Evolutionary conservation across 2,329 filamentous ascomycete species (phyloP).

Genomic region (Claviceps fusiformis): DNA sequence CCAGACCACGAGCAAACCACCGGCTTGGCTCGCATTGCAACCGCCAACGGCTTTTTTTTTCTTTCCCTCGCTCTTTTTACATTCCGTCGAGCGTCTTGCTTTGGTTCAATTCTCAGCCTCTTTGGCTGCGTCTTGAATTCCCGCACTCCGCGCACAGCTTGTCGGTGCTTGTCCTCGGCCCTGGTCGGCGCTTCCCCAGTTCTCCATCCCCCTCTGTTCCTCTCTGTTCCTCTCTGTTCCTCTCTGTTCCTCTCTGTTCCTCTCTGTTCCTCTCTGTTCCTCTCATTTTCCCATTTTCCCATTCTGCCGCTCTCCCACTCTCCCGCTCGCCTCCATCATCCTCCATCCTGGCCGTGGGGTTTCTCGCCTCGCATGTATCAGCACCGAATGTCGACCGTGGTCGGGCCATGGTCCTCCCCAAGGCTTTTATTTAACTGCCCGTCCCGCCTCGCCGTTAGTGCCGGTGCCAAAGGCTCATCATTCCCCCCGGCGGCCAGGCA

Average conservation of each 20-base stretch:
- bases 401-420: slow-evolving; percentile 6
- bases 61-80: background rate
- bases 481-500: background rate
- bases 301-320: background rate
- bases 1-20: background rate
- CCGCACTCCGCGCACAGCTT: background rate
- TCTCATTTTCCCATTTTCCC: slow-evolving; percentile 2
- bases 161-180: background rate
- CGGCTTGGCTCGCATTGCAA: background rate
- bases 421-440: slow-evolving; percentile 8
- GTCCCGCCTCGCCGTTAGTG: slow-evolving; percentile 4
- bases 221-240: too few species aligned
- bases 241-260: too few species aligned
- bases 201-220: background rate
- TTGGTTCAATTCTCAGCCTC: slow-evolving; percentile 1
- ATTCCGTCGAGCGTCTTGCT: background rate
- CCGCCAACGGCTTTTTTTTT: slow-evolving; percentile 1
- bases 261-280: background rate
- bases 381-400: slow-evolving; percentile 8
- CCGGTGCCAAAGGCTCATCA: slow-evolving; percentile 1
- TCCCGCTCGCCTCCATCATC: slow-evolving; percentile 1
- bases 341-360: slow-evolving; percentile 4
- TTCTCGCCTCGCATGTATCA: slow-evolving; percentile 11
- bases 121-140: background rate
- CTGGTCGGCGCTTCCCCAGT: too few species aligned